Evolutionary conservation across 352 stramenopile genomes (phyloP).

Genomic region (Plasmopara halstedii): DNA sequence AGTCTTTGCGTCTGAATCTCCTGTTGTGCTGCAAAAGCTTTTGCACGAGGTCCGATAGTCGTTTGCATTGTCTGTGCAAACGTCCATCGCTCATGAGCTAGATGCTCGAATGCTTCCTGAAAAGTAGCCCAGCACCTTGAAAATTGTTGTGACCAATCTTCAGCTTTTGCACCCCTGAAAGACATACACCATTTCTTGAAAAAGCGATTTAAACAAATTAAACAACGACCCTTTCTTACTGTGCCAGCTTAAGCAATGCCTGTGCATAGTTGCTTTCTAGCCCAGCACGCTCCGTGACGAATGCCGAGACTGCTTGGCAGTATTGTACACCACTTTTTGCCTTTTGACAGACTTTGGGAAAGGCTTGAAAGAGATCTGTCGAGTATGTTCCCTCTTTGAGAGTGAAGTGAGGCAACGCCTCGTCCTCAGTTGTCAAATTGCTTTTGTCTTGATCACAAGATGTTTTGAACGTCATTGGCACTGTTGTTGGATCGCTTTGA

Average conservation of each 20-base stretch:
- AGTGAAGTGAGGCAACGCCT: constrained; percentile 4
- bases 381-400: constrained; percentile 35
- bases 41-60: constrained; percentile 43
- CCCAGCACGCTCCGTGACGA: constrained; percentile 49
- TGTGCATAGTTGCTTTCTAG: constrained; percentile 60
- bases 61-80: constrained; percentile 60
- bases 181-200: background rate
- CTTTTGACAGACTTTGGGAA: constrained; percentile 63
- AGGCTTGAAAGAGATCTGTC: constrained; percentile 63
- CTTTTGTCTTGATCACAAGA: constrained; percentile 4
- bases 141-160: constrained; percentile 68
- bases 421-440: constrained; percentile 2
- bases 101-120: constrained; percentile 41
- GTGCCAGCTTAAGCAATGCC: constrained; percentile 47
- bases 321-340: constrained; percentile 69
- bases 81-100: constrained; percentile 46
- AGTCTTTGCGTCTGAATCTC: constrained; percentile 71
- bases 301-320: constrained; percentile 57
- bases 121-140: constrained; percentile 47
- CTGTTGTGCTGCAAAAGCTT: constrained; percentile 65
- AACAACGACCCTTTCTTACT: constrained; percentile 17
- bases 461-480: background rate
- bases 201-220: background rate
- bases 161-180: constrained; percentile 36
- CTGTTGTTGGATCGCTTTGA: constrained; percentile 7